phyloP scores from a whole-genome alignment of 208 protist genomes.

The Trypanosoma congolense region DNA sequence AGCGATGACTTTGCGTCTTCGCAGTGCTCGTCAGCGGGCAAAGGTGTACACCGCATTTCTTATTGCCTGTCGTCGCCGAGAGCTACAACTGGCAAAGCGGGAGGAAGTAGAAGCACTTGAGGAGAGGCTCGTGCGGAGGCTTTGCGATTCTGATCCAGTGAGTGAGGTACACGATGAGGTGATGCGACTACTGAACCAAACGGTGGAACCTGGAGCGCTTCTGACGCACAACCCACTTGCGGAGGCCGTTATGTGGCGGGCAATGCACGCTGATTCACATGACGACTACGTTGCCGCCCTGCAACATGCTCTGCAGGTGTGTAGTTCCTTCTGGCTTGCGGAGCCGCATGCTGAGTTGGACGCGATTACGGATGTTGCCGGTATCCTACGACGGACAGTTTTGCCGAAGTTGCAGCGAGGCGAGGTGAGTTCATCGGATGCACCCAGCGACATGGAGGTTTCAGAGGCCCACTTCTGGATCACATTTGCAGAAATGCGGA shows the following conservation, averaged over 20 bases:
- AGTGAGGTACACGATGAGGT: conserved; percentile 36
- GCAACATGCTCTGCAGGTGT: conserved; percentile 39
- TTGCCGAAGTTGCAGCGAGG: conserved; percentile 20
- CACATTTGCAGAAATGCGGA: conserved; percentile 29
- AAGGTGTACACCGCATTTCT: conserved; percentile 67
- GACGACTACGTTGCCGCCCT: conserved; percentile 41
- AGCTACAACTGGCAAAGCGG: conserved; percentile 32
- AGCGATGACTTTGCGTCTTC: conserved; percentile 50
- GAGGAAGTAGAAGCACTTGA: conserved; percentile 61
- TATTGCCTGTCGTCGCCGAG: conserved; percentile 39
- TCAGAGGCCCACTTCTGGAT: conserved; percentile 66
- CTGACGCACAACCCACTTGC: conserved; percentile 61
- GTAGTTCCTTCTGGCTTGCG: conserved; percentile 54
- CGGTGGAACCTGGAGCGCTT: conserved; percentile 28
- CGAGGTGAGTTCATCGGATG: neutral
- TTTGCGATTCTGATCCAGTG: conserved; percentile 46
- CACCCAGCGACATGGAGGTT: conserved; percentile 20
- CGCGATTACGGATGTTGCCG: conserved; percentile 63
- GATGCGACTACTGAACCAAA: conserved; percentile 52
- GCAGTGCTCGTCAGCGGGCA: conserved; percentile 43
- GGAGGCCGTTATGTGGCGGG: conserved; percentile 73
- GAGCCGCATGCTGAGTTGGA: conserved; percentile 40
- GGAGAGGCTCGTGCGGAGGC: conserved; percentile 47
- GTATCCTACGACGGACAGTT: conserved; percentile 52
- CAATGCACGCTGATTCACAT: conserved; percentile 56